phyloP scores from a whole-genome alignment of 1,284 basidiomycete species.

The Austroboletus novae-zelandiae region DNA sequence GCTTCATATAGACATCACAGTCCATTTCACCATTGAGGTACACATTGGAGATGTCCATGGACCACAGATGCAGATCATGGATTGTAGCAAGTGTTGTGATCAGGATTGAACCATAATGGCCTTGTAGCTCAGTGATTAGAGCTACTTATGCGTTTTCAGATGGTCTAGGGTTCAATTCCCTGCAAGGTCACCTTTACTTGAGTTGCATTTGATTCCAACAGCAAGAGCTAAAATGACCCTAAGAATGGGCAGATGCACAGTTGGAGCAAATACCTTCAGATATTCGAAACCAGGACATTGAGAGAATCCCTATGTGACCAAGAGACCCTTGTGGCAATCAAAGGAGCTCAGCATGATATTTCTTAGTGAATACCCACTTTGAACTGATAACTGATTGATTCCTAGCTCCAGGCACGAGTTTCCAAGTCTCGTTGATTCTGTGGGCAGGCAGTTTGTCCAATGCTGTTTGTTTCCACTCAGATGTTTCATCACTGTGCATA shows the following conservation, averaged over 20 bases:
- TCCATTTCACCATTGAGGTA: neutral
- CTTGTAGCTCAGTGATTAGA: too few relatives aligned
- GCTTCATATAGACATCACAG: neutral
- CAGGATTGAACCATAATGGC: too few relatives aligned
- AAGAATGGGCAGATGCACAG: constrained; percentile 31
- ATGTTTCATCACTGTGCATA: too few relatives aligned
- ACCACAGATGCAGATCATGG: neutral
- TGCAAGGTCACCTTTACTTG: too few relatives aligned
- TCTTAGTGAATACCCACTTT: constrained; percentile 11
- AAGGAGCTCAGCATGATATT: constrained; percentile 3
- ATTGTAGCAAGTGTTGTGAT: too few relatives aligned
- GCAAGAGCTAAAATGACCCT: constrained; percentile 1
- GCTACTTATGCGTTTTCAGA: too few relatives aligned
- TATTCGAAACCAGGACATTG: constrained; percentile 44
- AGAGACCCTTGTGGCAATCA: constrained; percentile 14
- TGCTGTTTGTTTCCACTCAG: too few relatives aligned
- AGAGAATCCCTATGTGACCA: constrained; percentile 16
- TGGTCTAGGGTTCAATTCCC: too few relatives aligned
- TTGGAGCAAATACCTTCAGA: constrained; percentile 39
- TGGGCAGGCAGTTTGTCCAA: neutral
- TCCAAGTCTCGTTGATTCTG: too few relatives aligned
- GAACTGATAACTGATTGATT: neutral
- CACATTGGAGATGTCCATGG: neutral
- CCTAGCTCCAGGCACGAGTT: neutral
- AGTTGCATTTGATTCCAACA: too few relatives aligned